Evolutionary conservation across 257 asterid species (phyloP).

Genomic region (Euphrasia confusa): DNA sequence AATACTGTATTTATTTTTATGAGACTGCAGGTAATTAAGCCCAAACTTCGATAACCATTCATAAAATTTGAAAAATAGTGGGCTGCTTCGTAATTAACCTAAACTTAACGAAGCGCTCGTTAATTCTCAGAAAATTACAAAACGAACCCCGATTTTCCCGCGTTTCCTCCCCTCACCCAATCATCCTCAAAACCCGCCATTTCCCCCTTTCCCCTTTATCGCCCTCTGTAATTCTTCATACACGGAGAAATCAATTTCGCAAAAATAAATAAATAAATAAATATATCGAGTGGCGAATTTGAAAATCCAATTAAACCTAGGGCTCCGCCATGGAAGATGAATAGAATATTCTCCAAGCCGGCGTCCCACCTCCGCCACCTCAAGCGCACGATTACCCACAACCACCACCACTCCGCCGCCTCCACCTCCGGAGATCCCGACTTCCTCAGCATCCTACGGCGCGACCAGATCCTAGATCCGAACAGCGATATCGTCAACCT

Average conservation of each 20-base stretch:
- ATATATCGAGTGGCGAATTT: too few relatives aligned
- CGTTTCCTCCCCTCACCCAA: slow-evolving; percentile 18
- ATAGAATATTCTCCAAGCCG: slow-evolving; percentile 65
- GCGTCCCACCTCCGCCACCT: slow-evolving; percentile 82
- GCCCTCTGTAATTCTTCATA: too few relatives aligned
- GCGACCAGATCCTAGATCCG: slow-evolving; percentile 75
- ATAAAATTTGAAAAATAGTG: too few relatives aligned
- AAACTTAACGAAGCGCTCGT: background rate
- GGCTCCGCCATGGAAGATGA: slow-evolving; percentile 98
- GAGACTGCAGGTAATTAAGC: too few relatives aligned
- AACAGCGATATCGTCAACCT: slow-evolving; percentile 75
- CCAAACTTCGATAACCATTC: too few relatives aligned
- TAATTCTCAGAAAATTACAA: background rate
- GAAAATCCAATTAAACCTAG: slow-evolving; percentile 20
- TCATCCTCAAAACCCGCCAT: too few relatives aligned
- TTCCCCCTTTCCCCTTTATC: too few relatives aligned
- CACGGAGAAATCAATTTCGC: background rate
- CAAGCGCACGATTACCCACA: slow-evolving; percentile 45
- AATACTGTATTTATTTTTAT: too few relatives aligned
- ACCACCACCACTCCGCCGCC: slow-evolving; percentile 19
- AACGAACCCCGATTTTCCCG: slow-evolving; percentile 33
- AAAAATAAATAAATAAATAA: too few relatives aligned
- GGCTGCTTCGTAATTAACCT: too few relatives aligned
- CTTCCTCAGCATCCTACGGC: slow-evolving; percentile 62
- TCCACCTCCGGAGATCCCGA: slow-evolving; percentile 42